phyloP scores from a whole-genome alignment of 352 stramenopile species.

The Phytophthora tubulina region DNA sequence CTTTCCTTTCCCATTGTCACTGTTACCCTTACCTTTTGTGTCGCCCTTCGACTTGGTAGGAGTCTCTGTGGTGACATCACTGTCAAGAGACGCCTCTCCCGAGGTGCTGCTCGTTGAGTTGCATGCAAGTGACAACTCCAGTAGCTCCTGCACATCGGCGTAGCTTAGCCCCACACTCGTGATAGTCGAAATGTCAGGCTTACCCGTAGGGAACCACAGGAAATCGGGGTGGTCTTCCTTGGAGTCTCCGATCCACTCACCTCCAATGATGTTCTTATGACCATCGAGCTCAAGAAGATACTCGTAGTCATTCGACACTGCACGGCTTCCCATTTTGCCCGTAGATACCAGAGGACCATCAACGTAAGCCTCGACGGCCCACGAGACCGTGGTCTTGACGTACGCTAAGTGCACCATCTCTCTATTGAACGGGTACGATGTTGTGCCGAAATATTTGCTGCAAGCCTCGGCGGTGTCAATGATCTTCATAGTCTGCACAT shows the following conservation, averaged over 20 bases:
- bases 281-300: constrained; percentile 52
- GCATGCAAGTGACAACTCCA: constrained; percentile 27
- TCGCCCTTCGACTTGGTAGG: constrained; percentile 9
- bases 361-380: constrained; percentile 34
- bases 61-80: neutral
- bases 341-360: constrained; percentile 35
- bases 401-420: constrained; percentile 46
- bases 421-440: constrained; percentile 51
- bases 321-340: constrained; percentile 34
- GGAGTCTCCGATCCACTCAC: constrained; percentile 44
- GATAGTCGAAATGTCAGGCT: constrained; percentile 31
- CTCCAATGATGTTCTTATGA: constrained; percentile 48
- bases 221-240: constrained; percentile 48
- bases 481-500: constrained; percentile 34
- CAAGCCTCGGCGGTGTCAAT: constrained; percentile 30
- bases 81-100: neutral
- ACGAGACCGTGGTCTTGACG: constrained; percentile 42
- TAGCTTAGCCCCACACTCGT: constrained; percentile 40
- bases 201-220: constrained; percentile 43
- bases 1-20: constrained; percentile 1
- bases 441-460: constrained; percentile 36
- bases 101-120: constrained; percentile 6
- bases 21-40: neutral
- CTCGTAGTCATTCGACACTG: constrained; percentile 36
- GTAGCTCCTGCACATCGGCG: constrained; percentile 35